Evolutionary conservation across 2,329 filamentous ascomycete genomes (phyloP).

Genomic region (Penicillium digitatum): DNA sequence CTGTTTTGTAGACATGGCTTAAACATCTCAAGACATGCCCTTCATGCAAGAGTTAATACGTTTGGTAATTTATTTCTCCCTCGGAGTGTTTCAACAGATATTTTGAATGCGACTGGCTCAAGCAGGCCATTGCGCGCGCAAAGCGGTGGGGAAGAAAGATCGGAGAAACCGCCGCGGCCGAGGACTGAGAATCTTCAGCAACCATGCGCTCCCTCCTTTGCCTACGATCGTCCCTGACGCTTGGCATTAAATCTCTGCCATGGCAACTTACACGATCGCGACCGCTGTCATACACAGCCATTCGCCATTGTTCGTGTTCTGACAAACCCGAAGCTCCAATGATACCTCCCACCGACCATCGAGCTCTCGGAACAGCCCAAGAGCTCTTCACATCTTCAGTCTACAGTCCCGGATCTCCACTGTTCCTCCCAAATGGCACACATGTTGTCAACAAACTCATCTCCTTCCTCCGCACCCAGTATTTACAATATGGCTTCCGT

Average conservation of each 20-base stretch:
- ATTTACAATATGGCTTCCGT: constrained; percentile 77
- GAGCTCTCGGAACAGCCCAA: constrained; percentile 53
- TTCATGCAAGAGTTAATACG: not conserved
- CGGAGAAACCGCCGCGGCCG: constrained; percentile 12
- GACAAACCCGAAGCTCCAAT: constrained; percentile 23
- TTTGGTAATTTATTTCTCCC: not conserved
- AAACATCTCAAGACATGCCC: constrained; percentile 12
- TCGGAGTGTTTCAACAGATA: not conserved
- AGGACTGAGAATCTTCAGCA: constrained; percentile 10
- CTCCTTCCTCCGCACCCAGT: constrained; percentile 76
- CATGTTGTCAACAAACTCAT: constrained; percentile 80
- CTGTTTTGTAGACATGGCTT: constrained; percentile 17
- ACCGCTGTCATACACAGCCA: constrained; percentile 18
- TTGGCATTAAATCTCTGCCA: not conserved
- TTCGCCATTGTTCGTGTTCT: constrained; percentile 23
- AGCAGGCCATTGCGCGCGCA: constrained; percentile 3
- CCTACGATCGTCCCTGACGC: constrained; percentile 15
- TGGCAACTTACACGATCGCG: constrained; percentile 6
- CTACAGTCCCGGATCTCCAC: constrained; percentile 80
- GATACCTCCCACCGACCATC: constrained; percentile 48
- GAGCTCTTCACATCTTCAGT: constrained; percentile 73
- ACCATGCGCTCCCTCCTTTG: constrained; percentile 25
- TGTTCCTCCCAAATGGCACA: constrained; percentile 77
- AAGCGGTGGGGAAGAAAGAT: constrained; percentile 23
- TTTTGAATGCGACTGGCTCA: constrained; percentile 1